Base-by-base conservation (phyloP, 257 asterid species). In the Datura wrightii region DNA sequence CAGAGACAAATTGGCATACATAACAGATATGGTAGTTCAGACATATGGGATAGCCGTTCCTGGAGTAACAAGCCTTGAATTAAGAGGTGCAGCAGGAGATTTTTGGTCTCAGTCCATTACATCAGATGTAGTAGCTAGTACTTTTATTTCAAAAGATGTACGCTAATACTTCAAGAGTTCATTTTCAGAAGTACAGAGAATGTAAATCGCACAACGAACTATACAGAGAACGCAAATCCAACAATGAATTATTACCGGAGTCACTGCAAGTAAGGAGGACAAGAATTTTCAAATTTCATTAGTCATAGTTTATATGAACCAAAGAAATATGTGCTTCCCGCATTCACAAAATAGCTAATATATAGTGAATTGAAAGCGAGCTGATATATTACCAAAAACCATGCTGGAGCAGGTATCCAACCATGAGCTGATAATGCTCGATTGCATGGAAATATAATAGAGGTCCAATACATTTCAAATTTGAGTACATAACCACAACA, bases 271-370 rank as follows among this genome's bases (percentile, higher is more conserved):
- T 76, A 50, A 76, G 62, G 62, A 50, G 15, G 62, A 50, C 62
- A 31, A 53, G 58, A 52, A 15, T 76, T 76, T 50, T 76, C 63
- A 50, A 50, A 76, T 50, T 76, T 76, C 46, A 14, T 52, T 31
- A 52, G 52, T 19, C 14, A 52, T 50, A 3, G 31, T 76, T 54
- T 24, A 76, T 34, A 76, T 13, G 62, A 76, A 76, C 46, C 46
- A 76, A 76, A 14, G 41, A 36, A 76, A 13, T 50, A 34, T 31
- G 8, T 76, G 46, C 46, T 76, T 50, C 31, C 81, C 3, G 10
- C 81, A 76, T 76, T 76, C 19, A 76, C 81, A 74, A 74, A 48
- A 24, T 74, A 37, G 81, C 9, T 10, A 24, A 50, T 76, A 76
- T 31, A 31, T 78, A 63, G 48, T 50, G 82, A 76, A 14, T 76